These are phyloP conservation scores for Hypoxylon sp. DNA, from an alignment of 2,329 filamentous ascomycete genomes.

Conservation along the genomic window DNA sequence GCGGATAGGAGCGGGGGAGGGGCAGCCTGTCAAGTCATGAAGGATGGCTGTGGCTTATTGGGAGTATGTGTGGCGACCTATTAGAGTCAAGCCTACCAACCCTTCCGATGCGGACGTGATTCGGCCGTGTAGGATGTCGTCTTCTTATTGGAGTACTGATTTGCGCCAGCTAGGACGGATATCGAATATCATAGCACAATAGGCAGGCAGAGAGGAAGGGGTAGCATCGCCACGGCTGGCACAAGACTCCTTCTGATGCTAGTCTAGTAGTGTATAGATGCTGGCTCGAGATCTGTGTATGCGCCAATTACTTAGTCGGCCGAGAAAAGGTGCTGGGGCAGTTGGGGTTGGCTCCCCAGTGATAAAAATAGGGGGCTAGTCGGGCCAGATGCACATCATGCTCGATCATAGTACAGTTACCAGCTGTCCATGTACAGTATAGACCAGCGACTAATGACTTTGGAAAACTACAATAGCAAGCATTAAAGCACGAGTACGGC, in stretches of 20 bases:
- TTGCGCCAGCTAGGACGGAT: neutral
- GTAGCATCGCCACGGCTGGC: constrained; percentile 21
- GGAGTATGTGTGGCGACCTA: constrained; percentile 25
- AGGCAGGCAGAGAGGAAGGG: constrained; percentile 4
- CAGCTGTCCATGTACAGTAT: too few species aligned
- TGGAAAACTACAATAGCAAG: constrained; percentile 9
- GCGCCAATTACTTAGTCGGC: constrained; percentile 13
- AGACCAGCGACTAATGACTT: too few species aligned
- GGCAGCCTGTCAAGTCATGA: neutral
- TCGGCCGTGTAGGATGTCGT: neutral
- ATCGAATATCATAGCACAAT: constrained; percentile 1
- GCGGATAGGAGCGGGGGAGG: constrained; percentile 1
- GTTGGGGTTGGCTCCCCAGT: constrained; percentile 9
- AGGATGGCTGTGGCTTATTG: constrained; percentile 16
- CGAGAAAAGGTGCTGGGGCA: constrained; percentile 8
- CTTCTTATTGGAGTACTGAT: neutral
- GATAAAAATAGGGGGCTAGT: neutral
- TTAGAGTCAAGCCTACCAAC: neutral
- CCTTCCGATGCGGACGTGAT: constrained; percentile 1
- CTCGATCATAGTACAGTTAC: too few species aligned
- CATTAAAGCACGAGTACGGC: constrained; percentile 13
- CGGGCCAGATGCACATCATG: constrained; percentile 10
- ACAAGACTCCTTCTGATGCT: constrained; percentile 14
- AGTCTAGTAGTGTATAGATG: constrained; percentile 6
- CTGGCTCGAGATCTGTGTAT: neutral